phyloP scores from a whole-genome alignment of 2,329 filamentous ascomycete species.

The Curvularia eragrostidis region DNA sequence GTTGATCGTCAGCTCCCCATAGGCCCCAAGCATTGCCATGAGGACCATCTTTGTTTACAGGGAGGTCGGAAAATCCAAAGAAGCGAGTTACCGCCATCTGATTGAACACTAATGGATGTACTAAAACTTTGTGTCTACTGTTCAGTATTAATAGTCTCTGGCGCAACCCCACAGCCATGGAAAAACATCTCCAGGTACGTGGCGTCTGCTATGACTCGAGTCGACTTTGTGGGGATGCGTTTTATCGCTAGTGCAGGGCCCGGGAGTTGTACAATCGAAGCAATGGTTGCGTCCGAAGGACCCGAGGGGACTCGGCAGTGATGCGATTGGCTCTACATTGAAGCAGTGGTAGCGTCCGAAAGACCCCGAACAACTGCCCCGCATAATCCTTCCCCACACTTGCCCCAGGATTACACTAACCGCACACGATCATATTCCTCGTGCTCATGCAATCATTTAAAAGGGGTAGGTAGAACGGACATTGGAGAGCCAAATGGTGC shows the following conservation, averaged over 20 bases:
- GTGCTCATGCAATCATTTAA: not conserved
- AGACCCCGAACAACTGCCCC: too few relatives aligned
- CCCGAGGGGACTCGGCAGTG: too few relatives aligned
- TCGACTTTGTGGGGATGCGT: not conserved
- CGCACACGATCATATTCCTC: not conserved
- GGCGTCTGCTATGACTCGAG: not conserved
- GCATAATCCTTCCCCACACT: not conserved
- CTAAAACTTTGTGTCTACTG: not conserved
- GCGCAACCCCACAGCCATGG: not conserved
- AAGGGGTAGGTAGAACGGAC: not conserved
- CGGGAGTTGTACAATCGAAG: not conserved
- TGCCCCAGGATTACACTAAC: not conserved
- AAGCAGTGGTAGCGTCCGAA: not conserved
- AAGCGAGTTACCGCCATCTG: not conserved
- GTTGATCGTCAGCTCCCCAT: constrained; percentile 58
- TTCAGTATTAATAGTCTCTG: not conserved
- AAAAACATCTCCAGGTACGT: not conserved
- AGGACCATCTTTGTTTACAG: constrained; percentile 18
- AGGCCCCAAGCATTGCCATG: constrained; percentile 57
- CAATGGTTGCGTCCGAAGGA: too few relatives aligned
- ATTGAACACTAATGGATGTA: not conserved
- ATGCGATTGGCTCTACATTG: not conserved
- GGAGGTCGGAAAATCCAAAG: constrained; percentile 9
- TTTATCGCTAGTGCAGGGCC: not conserved
- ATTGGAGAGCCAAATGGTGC: not conserved